phyloP scores from a whole-genome alignment of 495 filamentous ascomycete species.

The Penicillium canariense region DNA sequence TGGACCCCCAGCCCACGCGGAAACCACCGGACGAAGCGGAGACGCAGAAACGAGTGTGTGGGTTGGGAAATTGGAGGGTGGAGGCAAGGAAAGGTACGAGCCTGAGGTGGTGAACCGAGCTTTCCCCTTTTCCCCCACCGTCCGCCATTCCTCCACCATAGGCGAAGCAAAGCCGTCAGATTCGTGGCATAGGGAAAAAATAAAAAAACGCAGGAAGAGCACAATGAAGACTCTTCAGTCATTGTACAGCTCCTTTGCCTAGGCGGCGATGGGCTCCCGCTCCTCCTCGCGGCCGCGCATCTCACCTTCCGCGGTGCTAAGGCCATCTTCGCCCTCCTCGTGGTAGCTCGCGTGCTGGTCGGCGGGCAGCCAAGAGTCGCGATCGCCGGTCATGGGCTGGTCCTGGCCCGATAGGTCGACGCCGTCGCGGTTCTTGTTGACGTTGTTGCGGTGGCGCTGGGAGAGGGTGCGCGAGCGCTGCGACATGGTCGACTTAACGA shows the following conservation, averaged over 20 bases:
- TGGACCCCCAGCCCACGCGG: background rate
- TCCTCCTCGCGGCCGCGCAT: slow-evolving; percentile 62
- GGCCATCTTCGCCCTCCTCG: slow-evolving; percentile 58
- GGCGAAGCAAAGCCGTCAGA: slow-evolving; percentile 19
- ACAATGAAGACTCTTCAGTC: background rate
- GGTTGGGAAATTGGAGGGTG: background rate
- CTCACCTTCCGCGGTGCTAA: slow-evolving; percentile 52
- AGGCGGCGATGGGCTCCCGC: slow-evolving; percentile 40
- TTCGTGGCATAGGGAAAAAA: slow-evolving; percentile 10
- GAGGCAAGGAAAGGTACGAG: background rate
- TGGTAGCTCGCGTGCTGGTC: slow-evolving; percentile 65
- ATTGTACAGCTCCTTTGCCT: background rate
- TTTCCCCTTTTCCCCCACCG: background rate
- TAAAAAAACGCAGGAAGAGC: background rate
- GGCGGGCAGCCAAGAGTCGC: slow-evolving; percentile 88
- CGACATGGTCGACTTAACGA: slow-evolving; percentile 81
- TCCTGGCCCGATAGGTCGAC: slow-evolving; percentile 85
- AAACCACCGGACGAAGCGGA: background rate
- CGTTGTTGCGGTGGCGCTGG: slow-evolving; percentile 72
- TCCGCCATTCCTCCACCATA: background rate
- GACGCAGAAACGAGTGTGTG: background rate
- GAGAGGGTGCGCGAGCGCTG: slow-evolving; percentile 81
- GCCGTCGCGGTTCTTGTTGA: slow-evolving; percentile 55
- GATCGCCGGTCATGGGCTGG: slow-evolving; percentile 67
- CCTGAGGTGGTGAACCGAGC: background rate